Base-by-base conservation (phyloP, 176 grass and related monocot genomes). In the Cocos nucifera region DNA sequence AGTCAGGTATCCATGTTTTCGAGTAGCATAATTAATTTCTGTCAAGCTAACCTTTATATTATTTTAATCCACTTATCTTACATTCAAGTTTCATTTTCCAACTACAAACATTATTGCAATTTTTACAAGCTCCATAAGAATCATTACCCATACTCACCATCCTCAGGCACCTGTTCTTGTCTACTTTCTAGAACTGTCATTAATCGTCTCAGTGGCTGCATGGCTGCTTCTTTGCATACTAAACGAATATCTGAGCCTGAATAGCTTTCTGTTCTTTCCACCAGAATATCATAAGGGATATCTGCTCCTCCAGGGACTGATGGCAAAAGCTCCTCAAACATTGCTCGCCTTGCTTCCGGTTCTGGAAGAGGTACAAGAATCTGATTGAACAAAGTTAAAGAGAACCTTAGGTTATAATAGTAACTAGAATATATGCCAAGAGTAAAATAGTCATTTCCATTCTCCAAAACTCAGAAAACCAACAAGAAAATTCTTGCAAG, bases 191-290 rank as follows among this genome's bases (percentile, higher is more conserved):
- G 80, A 75, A 81, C 50, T 24, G 67, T 17, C 81, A 98, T 92
- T 50, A 97, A 64, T 57, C 84, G 84, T 76, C 87, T 82, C 29
- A 97, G 29, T 60, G 93, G 93, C 25, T 97, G 93, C 93, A 97
- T 97, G 53, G 81, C 87, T 75, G 93, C 93, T 73, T 97, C 93
- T 83, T 97, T 97, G 65, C 93, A 97, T 27, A 97, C 86, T 15
- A 97, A 78, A 25, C 84, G 87, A 19, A 97, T 91, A 83, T 97
- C 87, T 52, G 93, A 97, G 53, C 93, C 93, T 52, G 93, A 97
- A 79, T 85, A 98, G 17, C 87, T 81, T 87, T 92, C 84, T 53
- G 81, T 98, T 51, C 69, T 92, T 48, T 88, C 81, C 51, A 98
- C 76, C 27, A 98, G 54, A 78, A 63, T 49, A 57, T 92, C 71